Evolutionary conservation across 176 grass and related monocot species (phyloP).

Genomic region (Raddia guianensis): DNA sequence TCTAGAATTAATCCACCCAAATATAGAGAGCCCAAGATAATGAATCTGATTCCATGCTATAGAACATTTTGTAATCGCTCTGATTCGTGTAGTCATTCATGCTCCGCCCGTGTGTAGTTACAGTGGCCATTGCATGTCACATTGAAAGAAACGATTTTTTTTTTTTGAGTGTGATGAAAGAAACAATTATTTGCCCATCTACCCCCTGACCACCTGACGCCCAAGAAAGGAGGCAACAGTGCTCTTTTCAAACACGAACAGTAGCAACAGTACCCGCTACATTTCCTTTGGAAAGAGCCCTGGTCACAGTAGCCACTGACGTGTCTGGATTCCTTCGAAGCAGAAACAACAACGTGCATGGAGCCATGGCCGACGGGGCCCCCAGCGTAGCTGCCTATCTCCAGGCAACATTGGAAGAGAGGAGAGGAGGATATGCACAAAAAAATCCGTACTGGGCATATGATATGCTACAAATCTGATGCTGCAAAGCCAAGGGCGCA

Average conservation of each 20-base stretch:
- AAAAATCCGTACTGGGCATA: slow-evolving; percentile 8
- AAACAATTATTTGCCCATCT: not conserved
- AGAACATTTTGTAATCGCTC: not conserved
- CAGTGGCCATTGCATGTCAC: slow-evolving; percentile 12
- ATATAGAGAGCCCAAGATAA: too few relatives aligned
- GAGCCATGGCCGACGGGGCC: slow-evolving; percentile 19
- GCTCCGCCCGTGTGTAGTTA: not conserved
- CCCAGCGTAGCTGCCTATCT: not conserved
- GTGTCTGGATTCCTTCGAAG: slow-evolving; percentile 46
- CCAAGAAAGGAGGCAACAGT: slow-evolving; percentile 21
- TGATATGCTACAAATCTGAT: slow-evolving; percentile 20
- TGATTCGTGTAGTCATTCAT: not conserved
- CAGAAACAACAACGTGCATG: slow-evolving; percentile 49
- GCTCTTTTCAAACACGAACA: slow-evolving; percentile 11
- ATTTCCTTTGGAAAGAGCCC: not conserved
- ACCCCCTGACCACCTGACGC: not conserved
- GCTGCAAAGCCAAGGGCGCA: slow-evolving; percentile 6
- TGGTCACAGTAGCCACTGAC: slow-evolving; percentile 21
- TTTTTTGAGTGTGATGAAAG: too few relatives aligned
- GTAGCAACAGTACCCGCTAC: not conserved
- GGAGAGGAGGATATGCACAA: not conserved
- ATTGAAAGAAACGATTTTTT: slow-evolving; percentile 34
- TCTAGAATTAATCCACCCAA: too few relatives aligned
- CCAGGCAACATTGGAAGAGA: slow-evolving; percentile 6
- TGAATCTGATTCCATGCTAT: not conserved